Evolutionary conservation across 1,284 basidiomycete genomes (phyloP), one percentile per base, ranked within the genome.

Genomic region (Schizopora paradoxa): DNA sequence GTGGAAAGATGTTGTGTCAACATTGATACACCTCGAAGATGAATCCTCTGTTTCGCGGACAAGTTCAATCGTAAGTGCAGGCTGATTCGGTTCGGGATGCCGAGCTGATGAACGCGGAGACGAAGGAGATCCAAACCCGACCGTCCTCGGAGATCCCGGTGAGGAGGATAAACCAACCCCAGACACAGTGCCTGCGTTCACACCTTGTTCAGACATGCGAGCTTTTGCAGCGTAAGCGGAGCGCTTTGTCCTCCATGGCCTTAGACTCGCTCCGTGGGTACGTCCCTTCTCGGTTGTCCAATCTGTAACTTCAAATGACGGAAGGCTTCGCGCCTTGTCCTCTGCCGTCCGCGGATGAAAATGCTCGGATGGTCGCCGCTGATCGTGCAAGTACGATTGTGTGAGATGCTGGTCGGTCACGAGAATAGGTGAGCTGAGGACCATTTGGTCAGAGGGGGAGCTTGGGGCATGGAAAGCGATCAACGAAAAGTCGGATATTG

Each of bases 161-260:
- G 51, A 42, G 27, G 39, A 37, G 18, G 51, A 23, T 22, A 51
- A 27, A n/a, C 49, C 45, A 16, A 47, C n/a, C 6, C 35, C 45
- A 5, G 48, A 50, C 3, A 42, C 44, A 18, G 45, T 14, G 16
- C 49, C 41, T 7, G 41, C 45, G 6, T 39, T 41, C 7, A 39
- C 8, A 31, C 45, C 39, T 13, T 31, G 18, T 25, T 41, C 34
- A 13, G 28, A n/a, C 13, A 19, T 36, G 10, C 35, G 41, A 27
- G 37, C 16, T 28, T 45, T 37, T 6, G 26, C 22, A 37, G 43
- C n/a, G n/a, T n/a, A n/a, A n/a, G n/a, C n/a, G n/a, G n/a, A n/a
- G n/a, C n/a, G n/a, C n/a, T n/a, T 73, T 14, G 65, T 72, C 36
- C 81, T 69, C 85, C 86, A 88, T 8, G 66, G 64, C 0, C 82